Base-by-base conservation (phyloP, 169 alveolate species). In the Babesia divergens region DNA sequence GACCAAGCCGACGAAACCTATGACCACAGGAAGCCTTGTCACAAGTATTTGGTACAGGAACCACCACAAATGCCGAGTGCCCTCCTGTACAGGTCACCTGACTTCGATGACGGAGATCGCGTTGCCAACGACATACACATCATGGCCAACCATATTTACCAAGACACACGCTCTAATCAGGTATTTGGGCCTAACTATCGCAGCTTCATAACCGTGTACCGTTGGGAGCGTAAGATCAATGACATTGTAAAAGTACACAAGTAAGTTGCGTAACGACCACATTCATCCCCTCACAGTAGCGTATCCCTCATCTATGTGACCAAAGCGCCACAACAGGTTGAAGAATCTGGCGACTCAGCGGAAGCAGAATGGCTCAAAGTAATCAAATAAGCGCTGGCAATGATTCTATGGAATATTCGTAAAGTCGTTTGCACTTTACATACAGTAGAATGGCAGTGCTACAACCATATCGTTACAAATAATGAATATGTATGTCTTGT, bases 101-200 rank as follows among this genome's bases (percentile, higher is more conserved):
- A 67, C 40, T 77, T 77, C 65, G 52, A 31, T 2, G 58, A 67
- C 75, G 56, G 71, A 3, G 44, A 50, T 37, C 67, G 86, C 37
- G 52, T 77, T 22, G 71, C 44, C 31, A 60, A 51, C 50, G 81
- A 77, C 38, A 67, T 77, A 9, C 86, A 77, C 69, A 28, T 68
- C 18, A 40, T 77, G 47, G 44, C 86, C 35, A 77, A 67, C 47
- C 86, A 77, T 35, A 35, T 77, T 28, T 77, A 77, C 76, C 56
- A 64, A 1, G 86, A 77, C 34, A 55, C 67, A 47, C 9, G 35
- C 9, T 49, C 81, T 1, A 22, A 20, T 9, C 11, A 32, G 28
- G 40, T 59, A 6, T 69, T 67, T 14, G 70, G 84, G 35, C 52
- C 42, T 18, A 46, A 44, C 29, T 77, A 77, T 47, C 47, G 18